phyloP scores from a whole-genome alignment of 257 asterid species.

The Paraleonurus japonicus region DNA sequence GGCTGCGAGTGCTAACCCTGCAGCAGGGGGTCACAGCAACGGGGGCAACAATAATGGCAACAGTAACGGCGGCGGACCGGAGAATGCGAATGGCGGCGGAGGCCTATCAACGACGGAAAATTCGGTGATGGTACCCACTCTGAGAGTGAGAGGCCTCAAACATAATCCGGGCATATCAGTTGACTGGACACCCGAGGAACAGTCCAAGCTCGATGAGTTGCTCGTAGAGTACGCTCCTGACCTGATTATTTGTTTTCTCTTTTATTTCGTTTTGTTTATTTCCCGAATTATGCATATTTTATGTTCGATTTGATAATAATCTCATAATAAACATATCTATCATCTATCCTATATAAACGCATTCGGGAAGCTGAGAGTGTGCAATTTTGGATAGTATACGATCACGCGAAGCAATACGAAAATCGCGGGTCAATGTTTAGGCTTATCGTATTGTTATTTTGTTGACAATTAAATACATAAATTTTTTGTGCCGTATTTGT shows the following conservation, averaged over 20 bases:
- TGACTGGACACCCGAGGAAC: constrained; percentile 79
- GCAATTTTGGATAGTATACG: too few species aligned
- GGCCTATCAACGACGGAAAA: constrained; percentile 56
- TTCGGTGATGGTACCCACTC: constrained; percentile 56
- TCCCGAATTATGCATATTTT: not conserved
- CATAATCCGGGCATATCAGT: constrained; percentile 77
- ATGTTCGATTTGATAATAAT: not conserved
- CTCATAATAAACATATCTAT: too few species aligned
- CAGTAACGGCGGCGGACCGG: constrained; percentile 31
- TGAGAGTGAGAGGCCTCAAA: constrained; percentile 52
- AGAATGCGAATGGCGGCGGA: constrained; percentile 38
- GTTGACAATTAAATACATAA: too few species aligned
- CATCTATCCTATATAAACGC: too few species aligned
- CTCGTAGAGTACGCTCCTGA: constrained; percentile 51
- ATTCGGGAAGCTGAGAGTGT: too few species aligned
- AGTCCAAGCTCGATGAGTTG: constrained; percentile 73
- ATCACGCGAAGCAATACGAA: too few species aligned
- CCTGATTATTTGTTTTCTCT: not conserved
- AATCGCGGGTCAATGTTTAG: too few species aligned
- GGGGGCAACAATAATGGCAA: constrained; percentile 24
- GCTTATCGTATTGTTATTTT: too few species aligned
- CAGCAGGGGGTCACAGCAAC: constrained; percentile 50
- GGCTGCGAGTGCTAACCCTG: constrained; percentile 92
- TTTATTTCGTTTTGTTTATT: not conserved
- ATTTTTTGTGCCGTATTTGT: too few species aligned